Percentiles rank a stretch among this genome's conserved stretches.
Evolutionary conservation across 371 early-diverging fungal species (phyloP).

Genomic region (Batkoa obscura): DNA sequence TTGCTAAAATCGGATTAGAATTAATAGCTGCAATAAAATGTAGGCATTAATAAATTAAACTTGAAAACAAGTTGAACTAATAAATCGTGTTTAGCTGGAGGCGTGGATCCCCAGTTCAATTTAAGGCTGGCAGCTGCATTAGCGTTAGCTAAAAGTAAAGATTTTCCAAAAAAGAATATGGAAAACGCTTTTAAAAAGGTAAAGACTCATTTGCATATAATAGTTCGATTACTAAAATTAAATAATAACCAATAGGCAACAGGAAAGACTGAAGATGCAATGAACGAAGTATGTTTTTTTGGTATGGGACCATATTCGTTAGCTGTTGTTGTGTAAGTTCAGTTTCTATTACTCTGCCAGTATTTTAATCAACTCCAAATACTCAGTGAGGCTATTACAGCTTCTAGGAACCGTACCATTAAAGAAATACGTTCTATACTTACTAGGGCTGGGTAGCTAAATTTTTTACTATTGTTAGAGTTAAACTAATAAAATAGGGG

Average conservation of each 20-base stretch:
- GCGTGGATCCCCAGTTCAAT: conserved; percentile 25
- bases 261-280: conserved; percentile 15
- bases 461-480: neutral
- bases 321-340: conserved; percentile 37
- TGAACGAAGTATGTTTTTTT: conserved; percentile 39
- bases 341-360: neutral
- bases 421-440: conserved; percentile 42
- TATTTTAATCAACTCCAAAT: no score
- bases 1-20: conserved; percentile 32
- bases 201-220: neutral
- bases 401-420: conserved; percentile 41
- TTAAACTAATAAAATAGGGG: conserved; percentile 16
- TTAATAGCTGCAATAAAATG: conserved; percentile 36
- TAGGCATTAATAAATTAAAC: conserved; percentile 6
- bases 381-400: conserved; percentile 38
- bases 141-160: conserved; percentile 30
- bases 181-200: conserved; percentile 48
- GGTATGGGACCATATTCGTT: conserved; percentile 38
- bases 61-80: neutral
- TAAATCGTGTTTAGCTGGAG: conserved; percentile 20
- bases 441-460: conserved; percentile 22
- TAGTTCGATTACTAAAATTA: neutral
- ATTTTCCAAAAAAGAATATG: conserved; percentile 51
- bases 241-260: neutral
- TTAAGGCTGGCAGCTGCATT: conserved; percentile 31